Evolutionary conservation across 345 rosid species (phyloP).

Genomic region (Salix purpurea): DNA sequence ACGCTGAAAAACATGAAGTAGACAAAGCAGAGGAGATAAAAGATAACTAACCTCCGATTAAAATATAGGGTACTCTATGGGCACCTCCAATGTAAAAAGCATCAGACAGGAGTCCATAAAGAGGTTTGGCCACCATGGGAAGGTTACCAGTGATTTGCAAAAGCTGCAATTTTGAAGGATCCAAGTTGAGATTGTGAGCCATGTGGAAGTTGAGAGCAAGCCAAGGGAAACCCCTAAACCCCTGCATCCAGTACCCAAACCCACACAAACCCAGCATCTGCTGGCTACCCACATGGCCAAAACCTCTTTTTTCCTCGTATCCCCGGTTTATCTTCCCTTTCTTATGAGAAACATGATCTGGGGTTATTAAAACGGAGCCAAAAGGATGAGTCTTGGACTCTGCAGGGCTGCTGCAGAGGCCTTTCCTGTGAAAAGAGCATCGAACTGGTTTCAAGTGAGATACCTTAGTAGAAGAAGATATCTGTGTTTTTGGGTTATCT

Average conservation of each 20-base stretch:
- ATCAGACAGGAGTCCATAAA: constrained; percentile 80
- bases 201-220: constrained; percentile 81
- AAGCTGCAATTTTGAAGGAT: constrained; percentile 78
- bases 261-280: constrained; percentile 68
- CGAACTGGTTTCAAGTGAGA: constrained; percentile 3
- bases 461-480: background rate
- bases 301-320: constrained; percentile 25
- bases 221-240: constrained; percentile 93
- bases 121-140: constrained; percentile 91
- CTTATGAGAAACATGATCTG: constrained; percentile 31
- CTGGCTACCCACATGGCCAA: constrained; percentile 40
- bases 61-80: constrained; percentile 77
- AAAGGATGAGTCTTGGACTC: constrained; percentile 21
- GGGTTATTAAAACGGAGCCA: constrained; percentile 23
- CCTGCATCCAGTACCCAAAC: constrained; percentile 85
- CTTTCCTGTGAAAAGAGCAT: constrained; percentile 11
- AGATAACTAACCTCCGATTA: constrained; percentile 66
- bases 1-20: background rate
- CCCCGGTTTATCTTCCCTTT: constrained; percentile 18
- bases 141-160: constrained; percentile 72
- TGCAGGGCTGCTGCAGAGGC: constrained; percentile 17
- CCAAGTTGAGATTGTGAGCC: constrained; percentile 62
- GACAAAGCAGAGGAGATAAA: background rate
- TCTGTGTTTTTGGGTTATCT: constrained; percentile 2
- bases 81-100: constrained; percentile 60